Evolutionary conservation across 2,329 filamentous ascomycete genomes (phyloP), one percentile per base, ranked within the genome.

Genomic region (Xylariaceae sp.): DNA sequence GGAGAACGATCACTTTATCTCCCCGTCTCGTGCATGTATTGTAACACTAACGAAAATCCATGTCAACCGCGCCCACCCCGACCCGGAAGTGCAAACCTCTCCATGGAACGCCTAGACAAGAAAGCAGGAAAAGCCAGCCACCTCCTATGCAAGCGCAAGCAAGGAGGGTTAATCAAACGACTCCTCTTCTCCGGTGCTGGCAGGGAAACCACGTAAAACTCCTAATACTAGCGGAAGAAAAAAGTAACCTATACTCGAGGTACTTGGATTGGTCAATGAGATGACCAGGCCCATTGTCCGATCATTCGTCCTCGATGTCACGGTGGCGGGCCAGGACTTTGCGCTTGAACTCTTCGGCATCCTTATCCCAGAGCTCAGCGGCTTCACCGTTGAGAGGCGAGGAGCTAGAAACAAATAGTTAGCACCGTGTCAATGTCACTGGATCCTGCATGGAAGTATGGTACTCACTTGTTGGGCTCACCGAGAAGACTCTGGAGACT

Each of bases 321-420:
- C 78, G 78, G 74, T 88, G 85, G 61, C 85, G 80, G 53, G 76
- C 83, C 64, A 82, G 68, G 39, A 88, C 85, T 77, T 87, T 88
- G 66, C 84, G 85, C 82, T 96, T 91, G 82, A 94, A 97, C 74
- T 96, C 90, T 51, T 84, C 86, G 44, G 86, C 80, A 73, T 97
- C 86, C 67, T 87, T 91, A 73, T 97, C 93, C 92, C 94, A 99
- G 48, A 99, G 82, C 73, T 96, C 90, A 13, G 95, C 94, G 35
- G 94, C 94, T 75, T 99, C 92, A 61, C 92, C 95, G 70, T 99
- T 99, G 64, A 99, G 80, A 2, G 94, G 94, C 66, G 91, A 96
- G 60, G 94, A 86, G 75, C 93, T 97, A 64, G 59, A 52, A 56
- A 39, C 37, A 11, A 62, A 73, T 70, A 67, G 11, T 55, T 9